Percentiles rank a stretch among this genome's conserved stretches.
Evolutionary conservation across 345 rosid species (phyloP).

Genomic region (Theobroma cacao): DNA sequence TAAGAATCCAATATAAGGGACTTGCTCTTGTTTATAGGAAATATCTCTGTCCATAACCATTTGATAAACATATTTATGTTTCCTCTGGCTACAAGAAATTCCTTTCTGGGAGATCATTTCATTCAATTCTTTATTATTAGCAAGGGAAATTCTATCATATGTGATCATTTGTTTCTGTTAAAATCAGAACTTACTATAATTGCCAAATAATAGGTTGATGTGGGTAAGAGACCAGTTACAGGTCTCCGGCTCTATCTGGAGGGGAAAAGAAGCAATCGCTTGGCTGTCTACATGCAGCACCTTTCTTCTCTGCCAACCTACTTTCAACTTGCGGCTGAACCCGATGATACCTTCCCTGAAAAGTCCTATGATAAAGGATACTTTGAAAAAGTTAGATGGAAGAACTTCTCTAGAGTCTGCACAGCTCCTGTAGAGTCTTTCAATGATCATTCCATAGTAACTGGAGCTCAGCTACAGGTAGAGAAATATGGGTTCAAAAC

Average conservation of each 20-base stretch:
- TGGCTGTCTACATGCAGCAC: constrained; percentile 87
- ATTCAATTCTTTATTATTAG: neutral
- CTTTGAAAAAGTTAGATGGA: constrained; percentile 87
- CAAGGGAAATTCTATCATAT: neutral
- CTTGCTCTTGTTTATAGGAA: too few relatives aligned
- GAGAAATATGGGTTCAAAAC: constrained; percentile 76
- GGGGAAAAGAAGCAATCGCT: constrained; percentile 77
- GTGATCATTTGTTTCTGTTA: neutral
- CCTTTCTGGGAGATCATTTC: neutral
- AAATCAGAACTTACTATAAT: neutral
- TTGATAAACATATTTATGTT: neutral
- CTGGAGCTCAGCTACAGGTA: constrained; percentile 82
- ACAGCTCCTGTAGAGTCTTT: constrained; percentile 82
- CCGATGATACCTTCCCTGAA: constrained; percentile 33
- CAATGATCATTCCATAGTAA: constrained; percentile 72
- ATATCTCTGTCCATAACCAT: neutral
- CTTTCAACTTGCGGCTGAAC: constrained; percentile 70
- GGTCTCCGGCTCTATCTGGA: constrained; percentile 92
- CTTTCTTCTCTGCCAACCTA: constrained; percentile 88
- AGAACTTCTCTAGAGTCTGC: constrained; percentile 84
- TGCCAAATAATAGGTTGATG: constrained; percentile 62
- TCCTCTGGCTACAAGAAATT: neutral
- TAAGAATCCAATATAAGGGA: too few relatives aligned
- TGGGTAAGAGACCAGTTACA: constrained; percentile 86
- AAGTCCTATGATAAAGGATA: constrained; percentile 60